Evolutionary conservation across 805 yeast genomes (phyloP), one percentile per base, ranked within the genome.

Genomic region (Ogataea wickerhamii): DNA sequence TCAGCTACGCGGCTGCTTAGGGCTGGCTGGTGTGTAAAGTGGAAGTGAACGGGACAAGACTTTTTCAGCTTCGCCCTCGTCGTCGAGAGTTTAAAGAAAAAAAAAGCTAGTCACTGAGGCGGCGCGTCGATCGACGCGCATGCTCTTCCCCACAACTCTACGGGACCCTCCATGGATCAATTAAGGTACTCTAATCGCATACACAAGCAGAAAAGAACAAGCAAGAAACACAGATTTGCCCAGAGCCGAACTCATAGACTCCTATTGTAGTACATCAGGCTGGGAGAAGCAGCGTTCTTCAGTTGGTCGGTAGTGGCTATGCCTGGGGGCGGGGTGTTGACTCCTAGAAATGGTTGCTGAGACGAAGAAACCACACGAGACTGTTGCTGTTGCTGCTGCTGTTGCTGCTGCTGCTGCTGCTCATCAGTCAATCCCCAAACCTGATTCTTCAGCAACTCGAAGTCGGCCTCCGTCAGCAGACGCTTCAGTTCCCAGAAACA

Each of bases 401-500:
- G 16, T 17, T 28, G 34, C 12, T 17, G 31, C 6, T 28, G 33
- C 27, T 26, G 32, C 6, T 29, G 21, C 16, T 28, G 37, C 16
- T 53, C 56, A 16, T 58, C 58, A 27, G 43, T 43, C 18, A 60
- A 40, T 3, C 65, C 65, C 56, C 62, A 60, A 12, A 60, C 55
- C 34, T 55, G 55, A 37, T 60, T 60, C 37, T 45, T 46, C 28
- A 46, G 40, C 8, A 40, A 18, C 10, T 40, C 47, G 26, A 58
- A 34, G 2, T 50, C 55, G 2, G 36, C 19, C 3, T 40, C 49
- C 13, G 49, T 50, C 10, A 52, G 23, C 11, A 61, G 28, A 21
- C 58, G 51, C 36, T 63, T 58, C 49, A 80, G 60, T 51, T 80
- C 86, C 56, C 78, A 76, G 52, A 78, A 79, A 43, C 85, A 78